Evolutionary conservation across 2,329 filamentous ascomycete genomes (phyloP), one percentile per base, ranked within the genome.

Genomic region (Leptoxyphium fumago): DNA sequence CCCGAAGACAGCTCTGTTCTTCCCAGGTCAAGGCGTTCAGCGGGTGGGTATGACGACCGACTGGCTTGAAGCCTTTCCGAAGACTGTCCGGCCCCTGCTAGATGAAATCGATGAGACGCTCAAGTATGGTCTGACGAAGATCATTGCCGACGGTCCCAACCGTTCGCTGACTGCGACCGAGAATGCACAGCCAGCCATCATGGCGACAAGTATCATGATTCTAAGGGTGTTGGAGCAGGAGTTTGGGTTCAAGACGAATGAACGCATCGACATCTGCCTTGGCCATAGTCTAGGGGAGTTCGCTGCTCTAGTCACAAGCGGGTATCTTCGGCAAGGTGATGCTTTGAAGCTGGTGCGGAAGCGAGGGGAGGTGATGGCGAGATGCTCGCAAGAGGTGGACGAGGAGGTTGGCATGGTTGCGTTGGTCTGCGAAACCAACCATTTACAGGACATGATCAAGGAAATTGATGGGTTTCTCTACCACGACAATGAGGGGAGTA

Each of bases 271-370:
- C 64, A 78, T 93, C 30, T 84, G 84, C 1, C 72, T 95, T 18
- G 89, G 89, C 9, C 89, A 96, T 64, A 94, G 85, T 4, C 72
- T 96, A 10, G 89, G 89, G 41, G 89, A 95, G 62, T 96, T 95
- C 57, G 84, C 89, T 1, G 88, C 38, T 1, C 72, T 96, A 39
- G 86, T 94, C 1, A 83, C 86, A 0, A 84, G 81, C 17, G 85
- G 85, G 2, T 84, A 91, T 61, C 70, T 95, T 29, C 66, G 72
- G 29, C 91, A 93, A 58, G 66, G 74, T 42, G 84, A 94, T 63
- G 84, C 85, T 43, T 66, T 95, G 48, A 75, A 73, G 52, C 71
- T 95, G 58, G 83, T 94, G 43, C 75, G 80, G 47, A 74, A 73
- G 53, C 77, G 89, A 39, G 89, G 85, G 41, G 82, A 87, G 59